phyloP scores from a whole-genome alignment of 1,139 yeast genomes.

The Groenewaldozyma auringiensis region DNA sequence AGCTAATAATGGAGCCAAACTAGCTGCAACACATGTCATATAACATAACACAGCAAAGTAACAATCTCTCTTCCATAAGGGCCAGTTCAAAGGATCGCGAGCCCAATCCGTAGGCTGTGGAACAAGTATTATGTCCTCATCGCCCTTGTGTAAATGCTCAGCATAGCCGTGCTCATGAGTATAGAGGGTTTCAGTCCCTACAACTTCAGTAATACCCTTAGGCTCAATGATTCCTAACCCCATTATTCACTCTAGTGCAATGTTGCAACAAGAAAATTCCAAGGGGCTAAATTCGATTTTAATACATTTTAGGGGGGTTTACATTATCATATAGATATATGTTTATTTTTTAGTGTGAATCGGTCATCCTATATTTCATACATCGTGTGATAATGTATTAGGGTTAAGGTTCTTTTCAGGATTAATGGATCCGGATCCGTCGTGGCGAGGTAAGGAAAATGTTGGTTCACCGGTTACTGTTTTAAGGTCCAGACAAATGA shows the following conservation, averaged over 20 bases:
- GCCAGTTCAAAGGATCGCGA: slow-evolving; percentile 44
- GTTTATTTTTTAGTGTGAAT: neutral
- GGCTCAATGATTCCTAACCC: neutral
- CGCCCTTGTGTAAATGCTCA: neutral
- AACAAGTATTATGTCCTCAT: slow-evolving; percentile 32
- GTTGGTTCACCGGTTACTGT: no score
- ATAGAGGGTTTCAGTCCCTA: neutral
- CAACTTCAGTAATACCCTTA: neutral
- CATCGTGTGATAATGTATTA: neutral
- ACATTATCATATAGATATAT: no score
- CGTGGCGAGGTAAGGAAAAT: no score
- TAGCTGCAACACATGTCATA: slow-evolving; percentile 3
- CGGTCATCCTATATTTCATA: neutral
- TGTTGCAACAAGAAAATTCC: no score
- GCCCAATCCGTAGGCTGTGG: slow-evolving; percentile 44
- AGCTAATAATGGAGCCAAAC: slow-evolving; percentile 1
- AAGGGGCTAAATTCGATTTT: neutral
- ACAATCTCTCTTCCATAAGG: slow-evolving; percentile 32
- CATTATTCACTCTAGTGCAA: no score
- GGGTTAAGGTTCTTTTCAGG: neutral
- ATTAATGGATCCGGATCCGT: no score
- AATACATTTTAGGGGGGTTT: no score
- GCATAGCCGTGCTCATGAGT: neutral
- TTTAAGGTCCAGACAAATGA: no score
- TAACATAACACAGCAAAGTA: slow-evolving; percentile 10